Evolutionary conservation across 805 yeast species (phyloP), one percentile per base, ranked within the genome.

Genomic region (Pichia occidentalis): DNA sequence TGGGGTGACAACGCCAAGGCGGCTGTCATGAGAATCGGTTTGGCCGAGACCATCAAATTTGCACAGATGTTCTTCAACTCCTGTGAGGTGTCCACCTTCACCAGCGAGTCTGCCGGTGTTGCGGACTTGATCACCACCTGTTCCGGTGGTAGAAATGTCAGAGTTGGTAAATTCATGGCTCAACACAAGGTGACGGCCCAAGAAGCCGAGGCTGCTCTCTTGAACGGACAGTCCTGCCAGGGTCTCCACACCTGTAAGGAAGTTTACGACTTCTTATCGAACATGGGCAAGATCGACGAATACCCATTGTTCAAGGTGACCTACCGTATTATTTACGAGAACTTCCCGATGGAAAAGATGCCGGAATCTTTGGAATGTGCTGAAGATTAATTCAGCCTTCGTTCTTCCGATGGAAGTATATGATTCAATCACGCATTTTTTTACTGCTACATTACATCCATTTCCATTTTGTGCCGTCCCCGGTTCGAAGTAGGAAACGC

Each of bases 1-100:
- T 92, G 98, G 98, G 98, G 98, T 62, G 95, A 87, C 64, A 92
- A 92, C 61, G 97, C 98, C 48, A 87, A 90, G 64, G 82, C 97
- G 39, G 98, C 97, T 30, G 80, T 92, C 53, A 94, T 90, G 88
- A 77, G 98, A 67, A 82, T 90, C 50, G 98, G 98, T 33, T 67
- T 92, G 48, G 73, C 81, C 54, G 98, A 92, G 68, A 85, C 84
- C 56, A 83, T 88, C 60, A 74, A 75, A 58, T 92, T 92, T 62
- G 92, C 95, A 29, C 70, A 76, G 54, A 71, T 70, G 52, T 88
- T 85, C 66, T 92, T 77, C 78, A 88, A 80, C 28, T 76, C 72
- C 44, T 77, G 84, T 50, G 65, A 74, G 44, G 73, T 83, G 22
- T 69, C 77, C 42, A 92, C 98, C 20, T 88, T 88, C 64, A 85